Base-by-base conservation (phyloP, 2,329 filamentous ascomycete genomes). In the Teratosphaeria nubilosa region DNA sequence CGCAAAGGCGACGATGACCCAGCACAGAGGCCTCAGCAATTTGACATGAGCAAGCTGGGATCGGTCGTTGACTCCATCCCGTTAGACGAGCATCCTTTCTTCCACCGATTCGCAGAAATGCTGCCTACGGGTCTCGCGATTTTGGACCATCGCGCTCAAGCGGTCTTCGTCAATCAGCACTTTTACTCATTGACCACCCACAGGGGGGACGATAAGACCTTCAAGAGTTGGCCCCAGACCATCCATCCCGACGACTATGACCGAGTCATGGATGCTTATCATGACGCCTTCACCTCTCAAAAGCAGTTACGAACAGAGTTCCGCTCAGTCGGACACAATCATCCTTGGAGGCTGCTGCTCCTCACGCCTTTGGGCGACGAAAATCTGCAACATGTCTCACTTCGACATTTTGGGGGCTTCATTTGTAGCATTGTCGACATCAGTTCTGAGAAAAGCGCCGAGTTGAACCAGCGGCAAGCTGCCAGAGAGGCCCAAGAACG, bases 371-470 rank as follows among this genome's bases (percentile, higher is more conserved):
- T 78, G 1, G 73, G 70, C 32, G 71, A 76, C 5, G 73, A 75
- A 7, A 67, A 69, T 7, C 55, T 72, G 14, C 58, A 68, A 48
- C 67, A 71, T 48, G 64, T 66, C 20, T 66, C 63, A 52, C 62
- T 71, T 1, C 60, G 59, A 5, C 63, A 69, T 24, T 72, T 75
- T 25, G 74, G 74, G 6, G 75, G 76, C 1, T 78, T 75, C 61
- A 76, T 77, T 5, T 77, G 75, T 59, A 75, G 74, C 22, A 69
- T 78, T 10, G 73, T 77, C 14, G 76, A 78, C 57, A 77, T 78
- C 41, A 77, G 73, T 16, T 71, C 73, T 16, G 75, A 77, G 59
- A 78, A 78, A 58, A 69, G 70, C 45, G 75, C 75, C 3, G 71
- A 77, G 56, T 55, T 76, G 9, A 62, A 70, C 3, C 74, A 78